Base-by-base conservation (phyloP, 495 filamentous ascomycete genomes). In the Viridothelium virens region DNA sequence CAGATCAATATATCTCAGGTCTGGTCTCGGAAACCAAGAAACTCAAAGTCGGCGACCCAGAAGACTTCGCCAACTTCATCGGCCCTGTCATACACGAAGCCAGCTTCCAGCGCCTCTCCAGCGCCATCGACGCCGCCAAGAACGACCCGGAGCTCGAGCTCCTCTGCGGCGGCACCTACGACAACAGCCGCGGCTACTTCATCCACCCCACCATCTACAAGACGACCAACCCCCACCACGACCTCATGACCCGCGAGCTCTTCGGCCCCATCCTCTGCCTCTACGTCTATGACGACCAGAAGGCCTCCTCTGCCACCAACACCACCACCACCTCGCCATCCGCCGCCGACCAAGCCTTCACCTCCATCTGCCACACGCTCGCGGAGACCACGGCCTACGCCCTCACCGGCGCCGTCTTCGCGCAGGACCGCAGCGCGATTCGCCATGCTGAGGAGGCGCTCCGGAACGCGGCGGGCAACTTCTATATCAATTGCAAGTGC, bases 121-220 rank as follows among this genome's bases (percentile, higher is more conserved):
- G 67, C 25, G 74, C 70, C 59, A 88, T 89, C 69, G 84, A 89
- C 36, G 81, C 83, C 44, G 84, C 86, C 6, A 85, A 86, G 78
- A 77, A 79, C 16, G 86, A 89, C 72, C 71, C 75, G 16, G 83
- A 88, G 70, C 83, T 89, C 33, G 80, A 87, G 70, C 77, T 85
- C 11, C 71, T 89, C 11, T 79, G 79, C 12, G 86, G 86, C 53
- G 86, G 86, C 38, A 77, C 77, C 44, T 85, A 86, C 70, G 84
- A 87, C 72, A 80, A 79, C 61, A 80, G 76, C 62, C 78, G 81
- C 68, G 86, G 86, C 70, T 89, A 84, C 80, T 89, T 82, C 80
- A 82, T 89, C 70, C 79, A 87, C 67, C 86, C 86, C 7, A 89
- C 86, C 64, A 82, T 88, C 71, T 89, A 89, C 79, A 76, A 76